phyloP scores from a whole-genome alignment of 371 early-diverging fungal species.

The Lichtheimia hyalospora region DNA sequence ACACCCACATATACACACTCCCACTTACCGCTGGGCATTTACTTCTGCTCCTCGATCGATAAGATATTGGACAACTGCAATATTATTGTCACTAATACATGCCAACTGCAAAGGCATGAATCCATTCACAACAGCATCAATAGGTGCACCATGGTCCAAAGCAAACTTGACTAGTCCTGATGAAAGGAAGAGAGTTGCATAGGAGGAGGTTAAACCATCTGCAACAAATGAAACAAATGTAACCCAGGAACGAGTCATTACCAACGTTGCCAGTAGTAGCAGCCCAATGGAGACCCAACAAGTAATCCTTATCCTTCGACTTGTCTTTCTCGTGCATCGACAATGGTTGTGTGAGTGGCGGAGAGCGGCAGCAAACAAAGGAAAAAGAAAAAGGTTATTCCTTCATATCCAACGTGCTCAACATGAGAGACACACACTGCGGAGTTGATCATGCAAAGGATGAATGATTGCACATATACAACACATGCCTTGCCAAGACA shows the following conservation, averaged over 20 bases:
- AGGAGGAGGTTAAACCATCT: too few species aligned
- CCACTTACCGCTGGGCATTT: constrained; percentile 55
- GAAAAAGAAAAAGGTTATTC: too few species aligned
- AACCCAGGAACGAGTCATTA: constrained; percentile 17
- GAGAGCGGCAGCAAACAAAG: too few species aligned
- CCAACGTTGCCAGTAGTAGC: constrained; percentile 69
- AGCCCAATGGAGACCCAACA: constrained; percentile 62
- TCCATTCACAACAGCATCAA: constrained; percentile 68
- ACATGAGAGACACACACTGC: background rate
- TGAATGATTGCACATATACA: background rate
- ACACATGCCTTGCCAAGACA: background rate
- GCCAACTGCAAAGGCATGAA: constrained; percentile 72
- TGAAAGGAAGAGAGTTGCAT: constrained; percentile 2
- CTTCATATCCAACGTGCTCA: too few species aligned
- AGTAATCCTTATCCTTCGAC: constrained; percentile 30
- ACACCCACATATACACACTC: background rate
- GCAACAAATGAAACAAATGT: too few species aligned
- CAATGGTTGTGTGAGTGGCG: background rate
- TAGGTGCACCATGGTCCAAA: constrained; percentile 65
- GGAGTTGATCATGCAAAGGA: background rate
- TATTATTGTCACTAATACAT: constrained; percentile 59
- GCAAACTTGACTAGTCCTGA: constrained; percentile 68
- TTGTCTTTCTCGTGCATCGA: constrained; percentile 22
- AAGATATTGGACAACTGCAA: constrained; percentile 67
- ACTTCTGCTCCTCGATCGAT: constrained; percentile 73